Conservation (phyloP, 2,329 filamentous ascomycete genomes). For the Arachnomyces sp. region DNA sequence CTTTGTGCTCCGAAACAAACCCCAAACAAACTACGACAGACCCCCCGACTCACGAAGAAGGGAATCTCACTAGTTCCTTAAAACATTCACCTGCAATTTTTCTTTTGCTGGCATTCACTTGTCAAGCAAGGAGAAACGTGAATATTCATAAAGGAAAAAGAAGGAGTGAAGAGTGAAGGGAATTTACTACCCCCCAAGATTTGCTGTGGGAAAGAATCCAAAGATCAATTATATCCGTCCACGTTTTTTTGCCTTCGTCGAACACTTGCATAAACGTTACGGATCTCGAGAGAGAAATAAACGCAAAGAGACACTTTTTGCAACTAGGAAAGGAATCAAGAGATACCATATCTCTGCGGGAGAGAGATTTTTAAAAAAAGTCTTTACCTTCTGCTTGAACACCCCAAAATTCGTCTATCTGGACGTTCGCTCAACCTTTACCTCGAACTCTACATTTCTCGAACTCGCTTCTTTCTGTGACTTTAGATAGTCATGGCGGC, state of each 20-base stretch:
- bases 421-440: neutral
- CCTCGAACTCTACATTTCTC: constrained; percentile 1
- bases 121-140: constrained; percentile 34
- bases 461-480: constrained; percentile 48
- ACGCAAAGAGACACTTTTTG: too few species aligned
- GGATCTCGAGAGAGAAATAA: constrained; percentile 5
- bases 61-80: too few species aligned
- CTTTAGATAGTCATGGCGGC: constrained; percentile 91
- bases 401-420: constrained; percentile 1
- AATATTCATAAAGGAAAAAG: constrained; percentile 4
- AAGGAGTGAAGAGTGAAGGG: constrained; percentile 29
- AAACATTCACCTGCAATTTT: neutral
- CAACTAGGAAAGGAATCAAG: constrained; percentile 2
- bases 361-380: neutral
- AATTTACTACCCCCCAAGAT: constrained; percentile 8
- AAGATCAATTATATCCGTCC: too few species aligned
- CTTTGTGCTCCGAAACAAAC: neutral
- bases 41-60: too few species aligned
- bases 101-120: constrained; percentile 43
- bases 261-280: too few species aligned
- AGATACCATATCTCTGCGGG: neutral
- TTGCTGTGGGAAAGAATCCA: neutral
- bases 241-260: too few species aligned
- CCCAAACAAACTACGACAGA: too few species aligned
- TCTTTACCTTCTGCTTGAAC: neutral